Percentiles rank a stretch among this genome's conserved stretches.
Evolutionary conservation across 2,329 filamentous ascomycete genomes (phyloP).

Genomic region (Colletotrichum coccodes): DNA sequence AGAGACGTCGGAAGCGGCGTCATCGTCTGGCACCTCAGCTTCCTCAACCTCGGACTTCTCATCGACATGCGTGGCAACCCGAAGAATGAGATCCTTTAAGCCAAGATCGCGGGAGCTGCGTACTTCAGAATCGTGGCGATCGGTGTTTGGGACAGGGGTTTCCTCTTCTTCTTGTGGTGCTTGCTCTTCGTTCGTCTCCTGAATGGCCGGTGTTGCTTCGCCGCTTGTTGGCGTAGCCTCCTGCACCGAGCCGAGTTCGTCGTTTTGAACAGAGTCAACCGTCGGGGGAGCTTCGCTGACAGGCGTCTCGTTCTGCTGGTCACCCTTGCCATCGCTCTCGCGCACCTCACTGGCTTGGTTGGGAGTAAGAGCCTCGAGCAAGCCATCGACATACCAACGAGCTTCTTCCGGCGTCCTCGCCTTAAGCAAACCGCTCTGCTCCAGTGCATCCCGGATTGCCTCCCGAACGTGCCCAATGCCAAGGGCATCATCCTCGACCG

Average conservation of each 20-base stretch:
- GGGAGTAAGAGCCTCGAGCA: constrained; percentile 59
- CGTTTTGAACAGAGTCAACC: background rate
- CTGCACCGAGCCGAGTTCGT: background rate
- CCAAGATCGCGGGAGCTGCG: constrained; percentile 24
- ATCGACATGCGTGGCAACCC: constrained; percentile 58
- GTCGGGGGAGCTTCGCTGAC: background rate
- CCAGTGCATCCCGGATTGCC: constrained; percentile 64
- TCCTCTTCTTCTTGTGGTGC: background rate
- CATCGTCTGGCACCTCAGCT: constrained; percentile 36
- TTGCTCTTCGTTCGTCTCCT: background rate
- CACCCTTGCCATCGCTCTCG: constrained; percentile 48
- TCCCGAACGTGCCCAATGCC: constrained; percentile 63
- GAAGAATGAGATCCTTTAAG: constrained; percentile 62
- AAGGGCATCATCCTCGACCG: constrained; percentile 66
- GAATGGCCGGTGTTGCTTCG: background rate
- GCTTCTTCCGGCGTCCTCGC: constrained; percentile 57
- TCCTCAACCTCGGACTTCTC: constrained; percentile 39
- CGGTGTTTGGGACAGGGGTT: background rate
- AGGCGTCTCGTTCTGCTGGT: background rate
- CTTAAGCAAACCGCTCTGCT: constrained; percentile 62
- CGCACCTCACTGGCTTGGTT: constrained; percentile 32
- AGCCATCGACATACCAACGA: constrained; percentile 58
- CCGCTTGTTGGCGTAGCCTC: background rate
- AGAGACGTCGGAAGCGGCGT: constrained; percentile 41
- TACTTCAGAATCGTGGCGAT: constrained; percentile 1